Conservation (phyloP, 1,139 yeast genomes). For the Yamadazyma spencermartinsiae region DNA sequence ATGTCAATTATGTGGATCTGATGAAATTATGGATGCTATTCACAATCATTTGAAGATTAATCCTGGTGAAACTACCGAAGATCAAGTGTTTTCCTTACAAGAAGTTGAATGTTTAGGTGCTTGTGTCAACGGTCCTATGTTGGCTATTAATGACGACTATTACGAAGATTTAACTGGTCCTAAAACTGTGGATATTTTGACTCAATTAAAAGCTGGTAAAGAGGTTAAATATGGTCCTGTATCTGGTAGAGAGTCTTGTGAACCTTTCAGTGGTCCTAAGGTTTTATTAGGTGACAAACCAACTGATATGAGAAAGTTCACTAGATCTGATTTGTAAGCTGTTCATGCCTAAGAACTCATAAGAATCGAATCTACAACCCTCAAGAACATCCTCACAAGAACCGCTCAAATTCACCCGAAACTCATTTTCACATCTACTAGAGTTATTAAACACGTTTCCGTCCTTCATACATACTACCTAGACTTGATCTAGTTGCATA, state of each 20-base stretch:
- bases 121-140: constrained; percentile 89
- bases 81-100: constrained; percentile 75
- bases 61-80: constrained; percentile 80
- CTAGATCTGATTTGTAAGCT: constrained; percentile 33
- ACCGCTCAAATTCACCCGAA: too few species aligned
- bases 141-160: constrained; percentile 81
- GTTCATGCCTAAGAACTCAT: neutral
- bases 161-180: constrained; percentile 80
- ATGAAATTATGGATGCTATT: constrained; percentile 72
- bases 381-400: too few species aligned
- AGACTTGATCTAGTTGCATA: neutral
- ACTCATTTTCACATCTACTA: neutral
- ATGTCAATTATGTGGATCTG: constrained; percentile 84
- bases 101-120: constrained; percentile 95
- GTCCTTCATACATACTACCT: neutral
- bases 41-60: constrained; percentile 60
- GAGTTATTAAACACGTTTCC: too few species aligned
- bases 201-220: constrained; percentile 64
- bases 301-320: constrained; percentile 58
- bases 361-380: neutral
- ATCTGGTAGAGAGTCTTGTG: constrained; percentile 69
- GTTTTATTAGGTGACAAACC: constrained; percentile 64
- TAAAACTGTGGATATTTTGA: constrained; percentile 60
- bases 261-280: constrained; percentile 73
- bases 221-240: constrained; percentile 69